Percentiles rank a stretch among this genome's conserved stretches.
phyloP scores from a whole-genome alignment of 1,284 basidiomycete species.

The Cryptococcus sp. region DNA sequence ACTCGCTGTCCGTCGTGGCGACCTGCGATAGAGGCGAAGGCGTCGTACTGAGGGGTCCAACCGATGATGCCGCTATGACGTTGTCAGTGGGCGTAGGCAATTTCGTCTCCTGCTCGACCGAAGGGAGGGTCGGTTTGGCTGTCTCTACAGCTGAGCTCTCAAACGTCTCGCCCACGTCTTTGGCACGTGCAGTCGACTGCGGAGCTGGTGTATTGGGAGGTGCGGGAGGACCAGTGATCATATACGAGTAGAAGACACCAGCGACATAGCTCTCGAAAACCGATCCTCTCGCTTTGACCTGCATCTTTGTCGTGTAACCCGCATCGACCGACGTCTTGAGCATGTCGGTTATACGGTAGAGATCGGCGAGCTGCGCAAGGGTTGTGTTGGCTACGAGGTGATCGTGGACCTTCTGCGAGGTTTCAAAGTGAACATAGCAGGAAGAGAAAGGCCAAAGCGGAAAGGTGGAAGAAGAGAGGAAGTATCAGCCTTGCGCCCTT shows the following conservation, averaged over 20 bases:
- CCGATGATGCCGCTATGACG: too few relatives aligned
- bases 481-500: background rate
- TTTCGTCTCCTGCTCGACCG: too few relatives aligned
- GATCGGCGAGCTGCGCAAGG: constrained; percentile 26
- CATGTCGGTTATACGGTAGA: constrained; percentile 21
- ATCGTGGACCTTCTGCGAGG: constrained; percentile 26
- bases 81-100: too few relatives aligned
- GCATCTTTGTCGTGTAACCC: constrained; percentile 9
- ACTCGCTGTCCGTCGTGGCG: too few relatives aligned
- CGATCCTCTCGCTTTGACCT: constrained; percentile 23
- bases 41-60: too few relatives aligned
- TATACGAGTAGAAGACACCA: constrained; percentile 30
- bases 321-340: constrained; percentile 14
- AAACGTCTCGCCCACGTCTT: background rate
- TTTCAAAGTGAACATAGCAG: background rate
- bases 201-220: background rate
- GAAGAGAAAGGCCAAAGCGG: background rate
- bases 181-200: background rate
- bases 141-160: too few relatives aligned
- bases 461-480: background rate
- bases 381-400: constrained; percentile 29
- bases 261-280: constrained; percentile 39
- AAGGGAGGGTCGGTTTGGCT: too few relatives aligned
- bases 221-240: constrained; percentile 1
- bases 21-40: too few relatives aligned